phyloP scores from a whole-genome alignment of 352 stramenopile genomes.

The Globisporangium cederbergense region DNA sequence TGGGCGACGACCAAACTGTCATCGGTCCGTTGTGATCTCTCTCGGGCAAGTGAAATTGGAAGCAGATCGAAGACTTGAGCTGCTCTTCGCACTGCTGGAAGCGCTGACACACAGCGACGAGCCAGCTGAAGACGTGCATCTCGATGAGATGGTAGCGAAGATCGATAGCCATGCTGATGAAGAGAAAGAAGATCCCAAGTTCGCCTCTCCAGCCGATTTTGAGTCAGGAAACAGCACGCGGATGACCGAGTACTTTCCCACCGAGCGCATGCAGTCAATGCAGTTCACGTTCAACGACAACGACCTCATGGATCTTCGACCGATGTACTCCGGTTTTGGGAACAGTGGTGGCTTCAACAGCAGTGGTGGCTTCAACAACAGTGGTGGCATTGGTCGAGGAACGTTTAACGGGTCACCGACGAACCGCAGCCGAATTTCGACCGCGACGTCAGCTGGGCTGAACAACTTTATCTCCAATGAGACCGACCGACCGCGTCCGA shows the following conservation, averaged over 20 bases:
- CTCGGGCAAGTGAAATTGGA: conserved; percentile 87
- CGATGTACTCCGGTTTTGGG: conserved; percentile 70
- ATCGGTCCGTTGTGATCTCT: conserved; percentile 59
- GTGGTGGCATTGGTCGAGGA: conserved; percentile 12
- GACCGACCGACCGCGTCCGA: conserved; percentile 24
- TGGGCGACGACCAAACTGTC: conserved; percentile 43
- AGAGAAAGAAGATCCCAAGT: conserved; percentile 15
- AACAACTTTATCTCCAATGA: conserved; percentile 28
- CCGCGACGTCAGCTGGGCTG: conserved; percentile 53
- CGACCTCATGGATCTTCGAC: conserved; percentile 43
- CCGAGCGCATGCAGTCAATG: conserved; percentile 62
- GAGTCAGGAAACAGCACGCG: conserved; percentile 21
- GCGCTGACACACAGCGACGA: conserved; percentile 52
- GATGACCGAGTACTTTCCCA: conserved; percentile 33
- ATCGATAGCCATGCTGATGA: conserved; percentile 28
- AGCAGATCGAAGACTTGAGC: conserved; percentile 71
- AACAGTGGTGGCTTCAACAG: conserved; percentile 34
- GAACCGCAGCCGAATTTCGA: conserved; percentile 64
- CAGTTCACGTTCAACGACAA: conserved; percentile 58
- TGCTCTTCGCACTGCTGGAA: conserved; percentile 81
- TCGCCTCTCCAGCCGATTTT: conserved; percentile 17
- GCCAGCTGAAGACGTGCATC: conserved; percentile 18
- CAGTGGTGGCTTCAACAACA: conserved; percentile 32
- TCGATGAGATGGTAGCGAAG: conserved; percentile 27
- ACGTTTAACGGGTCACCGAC: conserved; percentile 39